phyloP scores from a whole-genome alignment of 371 early-diverging fungal genomes.

The Circinella minor region DNA sequence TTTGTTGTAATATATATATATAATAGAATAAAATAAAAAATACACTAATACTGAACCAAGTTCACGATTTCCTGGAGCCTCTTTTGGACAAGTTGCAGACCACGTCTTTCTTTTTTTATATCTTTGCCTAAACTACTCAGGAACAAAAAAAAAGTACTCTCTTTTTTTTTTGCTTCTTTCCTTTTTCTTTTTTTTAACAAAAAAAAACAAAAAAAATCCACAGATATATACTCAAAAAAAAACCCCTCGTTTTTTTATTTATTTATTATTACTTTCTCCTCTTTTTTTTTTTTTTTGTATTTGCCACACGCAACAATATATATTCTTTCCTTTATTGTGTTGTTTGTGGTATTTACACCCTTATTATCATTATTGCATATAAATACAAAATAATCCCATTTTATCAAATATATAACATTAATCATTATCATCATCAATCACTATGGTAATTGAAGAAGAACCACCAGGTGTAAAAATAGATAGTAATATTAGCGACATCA shows the following conservation, averaged over 20 bases:
- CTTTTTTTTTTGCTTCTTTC: not conserved
- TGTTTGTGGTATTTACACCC: no score
- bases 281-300: not conserved
- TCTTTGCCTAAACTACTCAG: slow-evolving; percentile 3
- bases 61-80: not conserved
- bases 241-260: not conserved
- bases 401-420: not conserved
- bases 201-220: not conserved
- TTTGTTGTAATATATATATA: no score
- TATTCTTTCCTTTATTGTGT: not conserved
- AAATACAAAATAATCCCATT: not conserved
- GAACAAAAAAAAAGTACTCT: not conserved
- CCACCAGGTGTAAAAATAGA: not conserved
- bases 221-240: not conserved
- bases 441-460: not conserved
- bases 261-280: not conserved
- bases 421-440: not conserved
- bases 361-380: not conserved
- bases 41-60: not conserved
- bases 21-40: not conserved
- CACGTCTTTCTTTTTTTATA: slow-evolving; percentile 10
- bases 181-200: not conserved
- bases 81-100: slow-evolving; percentile 8
- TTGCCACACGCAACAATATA: not conserved
- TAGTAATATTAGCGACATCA: no score